phyloP scores from a whole-genome alignment of 352 stramenopile genomes.

The Albugo candida region DNA sequence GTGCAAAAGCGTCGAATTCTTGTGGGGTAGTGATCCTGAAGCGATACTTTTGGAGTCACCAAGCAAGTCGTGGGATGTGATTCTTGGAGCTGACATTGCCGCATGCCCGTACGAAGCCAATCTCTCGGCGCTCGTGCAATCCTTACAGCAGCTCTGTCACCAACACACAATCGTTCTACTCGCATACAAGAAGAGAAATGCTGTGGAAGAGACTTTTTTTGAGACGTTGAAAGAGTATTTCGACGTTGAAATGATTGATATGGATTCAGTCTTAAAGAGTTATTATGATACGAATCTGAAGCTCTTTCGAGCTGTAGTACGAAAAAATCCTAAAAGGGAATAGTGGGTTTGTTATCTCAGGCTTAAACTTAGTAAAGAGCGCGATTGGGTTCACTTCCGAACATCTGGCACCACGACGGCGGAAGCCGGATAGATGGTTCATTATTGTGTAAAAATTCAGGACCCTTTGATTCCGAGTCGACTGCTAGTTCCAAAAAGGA shows the following conservation, averaged over 20 bases:
- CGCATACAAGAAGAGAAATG: constrained; percentile 57
- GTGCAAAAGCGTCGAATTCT: not conserved
- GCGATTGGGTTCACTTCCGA: constrained; percentile 19
- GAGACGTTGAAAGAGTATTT: constrained; percentile 26
- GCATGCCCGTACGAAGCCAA: constrained; percentile 56
- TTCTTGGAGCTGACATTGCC: constrained; percentile 65
- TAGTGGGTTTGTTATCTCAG: no score
- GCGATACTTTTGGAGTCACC: constrained; percentile 29
- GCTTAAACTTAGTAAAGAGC: no score
- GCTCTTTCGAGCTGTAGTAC: no score
- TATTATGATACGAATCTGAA: no score
- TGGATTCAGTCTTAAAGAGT: not conserved
- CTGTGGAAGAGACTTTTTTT: constrained; percentile 48
- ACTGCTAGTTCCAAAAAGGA: constrained; percentile 18
- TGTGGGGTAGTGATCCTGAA: constrained; percentile 12
- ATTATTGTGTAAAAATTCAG: not conserved
- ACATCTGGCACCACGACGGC: constrained; percentile 44
- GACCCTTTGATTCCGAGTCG: not conserved
- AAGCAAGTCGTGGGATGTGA: constrained; percentile 35
- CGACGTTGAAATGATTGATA: constrained; percentile 17
- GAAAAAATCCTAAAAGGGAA: no score
- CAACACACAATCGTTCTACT: constrained; percentile 31
- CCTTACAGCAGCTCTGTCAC: constrained; percentile 21
- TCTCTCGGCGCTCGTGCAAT: constrained; percentile 37
- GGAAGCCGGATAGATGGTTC: constrained; percentile 25